Conservation (phyloP, 768 basidiomycete species). For the Agaricus subrufescens region DNA sequence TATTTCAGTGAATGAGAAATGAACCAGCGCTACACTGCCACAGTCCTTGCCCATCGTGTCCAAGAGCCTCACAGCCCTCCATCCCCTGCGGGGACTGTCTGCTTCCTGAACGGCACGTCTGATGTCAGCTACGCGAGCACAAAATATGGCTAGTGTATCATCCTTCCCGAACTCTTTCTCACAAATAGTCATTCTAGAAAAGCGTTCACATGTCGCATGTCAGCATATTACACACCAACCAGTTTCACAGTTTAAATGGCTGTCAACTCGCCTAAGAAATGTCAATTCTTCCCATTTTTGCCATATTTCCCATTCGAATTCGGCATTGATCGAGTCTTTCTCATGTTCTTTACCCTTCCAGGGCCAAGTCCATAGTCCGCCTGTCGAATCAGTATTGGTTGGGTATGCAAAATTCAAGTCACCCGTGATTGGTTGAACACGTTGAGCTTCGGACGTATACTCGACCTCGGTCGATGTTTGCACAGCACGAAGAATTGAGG, state of each 20-base stretch:
- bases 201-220: slow-evolving; percentile 5
- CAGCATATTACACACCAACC: background rate
- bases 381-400: background rate
- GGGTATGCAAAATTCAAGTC: slow-evolving; percentile 6
- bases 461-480: background rate
- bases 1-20: slow-evolving; percentile 19
- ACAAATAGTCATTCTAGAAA: slow-evolving; percentile 27
- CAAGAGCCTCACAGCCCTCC: slow-evolving; percentile 46
- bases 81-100: slow-evolving; percentile 12
- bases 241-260: background rate
- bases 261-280: slow-evolving; percentile 40
- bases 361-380: slow-evolving; percentile 20
- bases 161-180: slow-evolving; percentile 41
- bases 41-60: slow-evolving; percentile 46
- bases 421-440: slow-evolving; percentile 1
- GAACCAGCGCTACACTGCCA: slow-evolving; percentile 32
- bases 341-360: slow-evolving; percentile 39
- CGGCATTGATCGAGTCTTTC: slow-evolving; percentile 38
- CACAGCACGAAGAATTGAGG: background rate
- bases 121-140: slow-evolving; percentile 36
- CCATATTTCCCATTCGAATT: slow-evolving; percentile 39
- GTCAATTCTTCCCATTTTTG: slow-evolving; percentile 46
- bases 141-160: slow-evolving; percentile 45
- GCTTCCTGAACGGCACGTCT: slow-evolving; percentile 28
- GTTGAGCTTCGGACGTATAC: slow-evolving; percentile 1